Evolutionary conservation across 495 filamentous ascomycete species (phyloP).

Genomic region (Neurospora sp.): DNA sequence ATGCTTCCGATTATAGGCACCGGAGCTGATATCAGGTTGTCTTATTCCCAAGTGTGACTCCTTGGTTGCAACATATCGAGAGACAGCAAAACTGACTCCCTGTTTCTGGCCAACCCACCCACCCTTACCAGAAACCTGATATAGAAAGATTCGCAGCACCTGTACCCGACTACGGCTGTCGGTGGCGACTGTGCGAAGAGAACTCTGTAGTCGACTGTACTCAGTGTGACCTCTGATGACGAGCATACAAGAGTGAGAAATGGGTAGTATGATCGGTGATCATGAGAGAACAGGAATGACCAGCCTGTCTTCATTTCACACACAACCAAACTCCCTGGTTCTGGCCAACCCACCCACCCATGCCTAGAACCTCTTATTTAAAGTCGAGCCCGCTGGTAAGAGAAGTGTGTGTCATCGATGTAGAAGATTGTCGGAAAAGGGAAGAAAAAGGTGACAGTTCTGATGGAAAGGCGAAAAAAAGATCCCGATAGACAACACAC

Average conservation of each 20-base stretch:
- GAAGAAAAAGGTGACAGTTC: neutral
- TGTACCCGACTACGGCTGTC: neutral
- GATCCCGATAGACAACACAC: neutral
- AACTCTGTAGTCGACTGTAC: neutral
- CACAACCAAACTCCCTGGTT: neutral
- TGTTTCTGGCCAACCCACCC: neutral
- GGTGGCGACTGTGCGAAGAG: neutral
- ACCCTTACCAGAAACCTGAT: neutral
- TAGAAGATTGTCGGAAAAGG: neutral
- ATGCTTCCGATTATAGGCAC: neutral
- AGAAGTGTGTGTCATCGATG: neutral
- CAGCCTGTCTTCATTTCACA: neutral
- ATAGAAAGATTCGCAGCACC: neutral
- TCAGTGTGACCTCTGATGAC: neutral
- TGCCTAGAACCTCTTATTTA: neutral
- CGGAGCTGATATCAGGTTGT: neutral
- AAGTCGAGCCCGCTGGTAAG: neutral
- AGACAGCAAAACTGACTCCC: neutral
- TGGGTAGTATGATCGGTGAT: neutral
- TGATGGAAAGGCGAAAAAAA: neutral
- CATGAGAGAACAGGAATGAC: neutral
- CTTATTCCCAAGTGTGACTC: neutral
- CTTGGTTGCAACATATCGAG: neutral
- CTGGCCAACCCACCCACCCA: neutral
- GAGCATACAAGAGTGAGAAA: neutral